Conservation (phyloP, 176 grass and related monocot genomes). For the Oryza longistaminata region DNA sequence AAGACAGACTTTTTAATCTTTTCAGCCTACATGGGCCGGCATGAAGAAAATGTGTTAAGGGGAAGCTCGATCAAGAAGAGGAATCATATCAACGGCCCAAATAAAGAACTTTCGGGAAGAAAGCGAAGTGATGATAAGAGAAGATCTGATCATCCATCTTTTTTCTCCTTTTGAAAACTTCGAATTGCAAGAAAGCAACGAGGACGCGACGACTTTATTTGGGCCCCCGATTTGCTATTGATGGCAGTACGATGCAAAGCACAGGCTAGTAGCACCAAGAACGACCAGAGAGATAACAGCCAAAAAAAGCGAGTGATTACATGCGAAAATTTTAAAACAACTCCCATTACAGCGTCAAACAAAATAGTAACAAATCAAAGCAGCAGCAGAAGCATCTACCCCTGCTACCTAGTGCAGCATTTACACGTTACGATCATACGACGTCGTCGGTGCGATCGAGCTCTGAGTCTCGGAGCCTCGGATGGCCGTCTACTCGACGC, state of each 20-base stretch:
- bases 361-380: not conserved
- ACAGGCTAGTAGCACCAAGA: not conserved
- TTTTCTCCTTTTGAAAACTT: not conserved
- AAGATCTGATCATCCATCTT: not conserved
- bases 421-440: not conserved
- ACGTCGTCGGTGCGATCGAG: not conserved
- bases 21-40: too few species aligned
- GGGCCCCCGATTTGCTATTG: not conserved
- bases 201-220: not conserved
- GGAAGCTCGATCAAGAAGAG: too few species aligned
- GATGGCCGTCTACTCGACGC: constrained; percentile 34
- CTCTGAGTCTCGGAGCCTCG: too few species aligned
- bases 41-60: too few species aligned
- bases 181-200: not conserved
- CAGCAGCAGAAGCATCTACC: not conserved
- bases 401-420: not conserved
- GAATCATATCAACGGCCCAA: not conserved
- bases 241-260: not conserved
- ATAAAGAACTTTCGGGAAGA: not conserved
- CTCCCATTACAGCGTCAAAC: not conserved
- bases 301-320: not conserved
- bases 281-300: not conserved
- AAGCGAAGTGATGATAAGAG: not conserved
- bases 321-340: not conserved
- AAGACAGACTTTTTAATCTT: too few species aligned